Conservation (phyloP, 495 filamentous ascomycete genomes). For the Xylaria scruposa region DNA sequence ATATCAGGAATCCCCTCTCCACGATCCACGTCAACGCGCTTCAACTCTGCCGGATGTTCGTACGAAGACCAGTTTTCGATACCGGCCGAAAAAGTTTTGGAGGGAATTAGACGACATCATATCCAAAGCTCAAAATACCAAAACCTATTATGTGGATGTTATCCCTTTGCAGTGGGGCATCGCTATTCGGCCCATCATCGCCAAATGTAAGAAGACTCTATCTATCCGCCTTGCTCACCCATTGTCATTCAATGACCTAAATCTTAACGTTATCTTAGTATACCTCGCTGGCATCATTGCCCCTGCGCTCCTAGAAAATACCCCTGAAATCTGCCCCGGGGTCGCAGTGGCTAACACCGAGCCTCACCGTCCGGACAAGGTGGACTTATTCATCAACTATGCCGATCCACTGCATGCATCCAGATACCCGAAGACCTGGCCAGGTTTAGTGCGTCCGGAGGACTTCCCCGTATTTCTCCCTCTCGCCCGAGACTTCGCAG, state of each 20-base stretch:
- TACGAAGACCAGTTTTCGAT: slow-evolving; percentile 42
- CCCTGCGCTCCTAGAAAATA: slow-evolving; percentile 36
- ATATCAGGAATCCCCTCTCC: slow-evolving; percentile 46
- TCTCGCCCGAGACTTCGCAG: slow-evolving; percentile 40
- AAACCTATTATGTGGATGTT: slow-evolving; percentile 31
- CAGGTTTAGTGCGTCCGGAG: slow-evolving; percentile 35
- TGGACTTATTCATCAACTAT: slow-evolving; percentile 55
- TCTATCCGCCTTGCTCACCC: background rate
- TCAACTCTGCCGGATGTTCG: slow-evolving; percentile 43
- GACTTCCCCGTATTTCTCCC: slow-evolving; percentile 43
- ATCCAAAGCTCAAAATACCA: slow-evolving; percentile 19
- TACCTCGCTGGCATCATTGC: slow-evolving; percentile 52
- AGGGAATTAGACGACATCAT: slow-evolving; percentile 41
- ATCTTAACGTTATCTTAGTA: slow-evolving; percentile 35
- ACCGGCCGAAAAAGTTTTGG: slow-evolving; percentile 46
- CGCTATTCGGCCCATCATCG: slow-evolving; percentile 49
- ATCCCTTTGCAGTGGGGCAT: slow-evolving; percentile 48
- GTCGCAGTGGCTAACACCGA: slow-evolving; percentile 47
- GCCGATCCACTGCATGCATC: slow-evolving; percentile 26
- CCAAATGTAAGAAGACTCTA: slow-evolving; percentile 38
- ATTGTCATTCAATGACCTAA: background rate
- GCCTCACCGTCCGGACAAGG: slow-evolving; percentile 39
- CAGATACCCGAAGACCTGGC: slow-evolving; percentile 26
- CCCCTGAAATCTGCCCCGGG: slow-evolving; percentile 40
- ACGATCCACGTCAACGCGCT: slow-evolving; percentile 47